Conservation (phyloP, 2,329 filamentous ascomycete species). For the Fusarium guadeloupense region DNA sequence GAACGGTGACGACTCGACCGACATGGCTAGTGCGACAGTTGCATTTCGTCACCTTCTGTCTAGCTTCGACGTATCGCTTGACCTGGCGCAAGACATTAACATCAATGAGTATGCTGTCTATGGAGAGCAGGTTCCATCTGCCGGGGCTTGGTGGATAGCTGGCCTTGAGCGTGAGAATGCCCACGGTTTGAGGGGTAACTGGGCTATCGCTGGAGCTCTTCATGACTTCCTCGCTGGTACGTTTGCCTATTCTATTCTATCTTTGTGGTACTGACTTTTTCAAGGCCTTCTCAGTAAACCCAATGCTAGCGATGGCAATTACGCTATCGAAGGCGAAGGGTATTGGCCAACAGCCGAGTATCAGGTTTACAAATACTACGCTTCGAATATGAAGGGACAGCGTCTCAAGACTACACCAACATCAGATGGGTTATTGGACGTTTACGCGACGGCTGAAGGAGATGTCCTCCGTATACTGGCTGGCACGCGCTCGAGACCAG, state of each 20-base stretch:
- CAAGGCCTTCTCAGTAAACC: constrained; percentile 16
- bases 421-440: background rate
- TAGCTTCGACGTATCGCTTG: constrained; percentile 7
- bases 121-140: constrained; percentile 53
- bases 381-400: constrained; percentile 1
- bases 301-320: background rate
- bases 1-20: background rate
- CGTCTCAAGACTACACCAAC: constrained; percentile 6
- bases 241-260: fast-evolving
- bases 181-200: constrained; percentile 56
- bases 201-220: constrained; percentile 51
- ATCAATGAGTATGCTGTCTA: constrained; percentile 59
- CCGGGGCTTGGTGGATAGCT: constrained; percentile 56
- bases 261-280: fast-evolving
- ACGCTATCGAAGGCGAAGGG: background rate
- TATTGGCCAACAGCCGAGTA: constrained; percentile 25
- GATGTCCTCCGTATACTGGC: background rate
- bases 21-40: background rate
- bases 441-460: constrained; percentile 2
- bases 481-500: constrained; percentile 2
- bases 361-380: constrained; percentile 32
- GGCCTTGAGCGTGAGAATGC: constrained; percentile 57
- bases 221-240: constrained; percentile 54
- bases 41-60: background rate
- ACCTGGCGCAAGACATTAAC: constrained; percentile 47